Evolutionary conservation across 2,329 filamentous ascomycete genomes (phyloP), one percentile per base, ranked within the genome.

Genomic region (Epichloe typhina): DNA sequence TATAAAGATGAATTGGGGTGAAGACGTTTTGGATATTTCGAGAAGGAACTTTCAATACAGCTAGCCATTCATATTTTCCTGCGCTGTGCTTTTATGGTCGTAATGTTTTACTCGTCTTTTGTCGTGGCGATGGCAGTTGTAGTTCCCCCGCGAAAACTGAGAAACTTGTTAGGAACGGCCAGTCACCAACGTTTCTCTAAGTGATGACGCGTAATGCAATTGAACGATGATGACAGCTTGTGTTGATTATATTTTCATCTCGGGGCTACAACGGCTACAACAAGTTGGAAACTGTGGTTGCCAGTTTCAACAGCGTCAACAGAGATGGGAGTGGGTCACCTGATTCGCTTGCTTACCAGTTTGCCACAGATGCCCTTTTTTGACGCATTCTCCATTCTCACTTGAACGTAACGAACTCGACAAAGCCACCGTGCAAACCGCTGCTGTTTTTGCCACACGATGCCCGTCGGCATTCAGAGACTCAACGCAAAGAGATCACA

Each of bases 401-500:
- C 19, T 19, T 26, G 15, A 35, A 47, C 33, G 17, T 23, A 19
- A 37, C 19, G 12, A 39, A 31, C 31, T 31, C 31, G 31, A 31
- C 31, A 11, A 42, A 42, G 39, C 39, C 26, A n/a, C 5, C 5
- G 36, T 13, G 36, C 5, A 38, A 38, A 13, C 36, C 36, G 2
- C 36, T n/a, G 36, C 3, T n/a, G 15, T 26, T 12, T 15, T n/a
- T 15, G 21, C 3, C 21, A 40, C 35, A 47, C 42, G 5, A 93
- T 93, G 87, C 84, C 86, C 47, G 69, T 88, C 51, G 86, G 86
- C 49, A 86, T 88, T 61, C 79, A 88, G 68, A 79, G 88, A 55
- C 72, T 94, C 47, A 95, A 95, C 61, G 82, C 82, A 58, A 84
- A 78, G 61, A 78, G 74, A 44, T 80, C 83, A 50, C 83, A 86